Conservation (phyloP, 768 basidiomycete genomes). For the Zangia roseola region DNA sequence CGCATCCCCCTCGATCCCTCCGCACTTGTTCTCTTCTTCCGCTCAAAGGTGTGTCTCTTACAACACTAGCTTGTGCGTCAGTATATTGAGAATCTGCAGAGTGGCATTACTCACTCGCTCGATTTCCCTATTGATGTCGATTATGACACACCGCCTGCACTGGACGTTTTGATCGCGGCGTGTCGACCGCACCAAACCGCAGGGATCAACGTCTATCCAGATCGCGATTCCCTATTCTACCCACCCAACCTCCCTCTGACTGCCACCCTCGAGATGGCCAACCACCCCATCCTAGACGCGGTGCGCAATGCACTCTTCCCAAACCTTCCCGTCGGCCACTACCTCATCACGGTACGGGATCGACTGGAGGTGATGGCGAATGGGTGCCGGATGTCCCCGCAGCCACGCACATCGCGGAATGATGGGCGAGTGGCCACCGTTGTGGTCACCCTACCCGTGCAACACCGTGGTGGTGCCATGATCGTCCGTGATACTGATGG, state of each 20-base stretch:
- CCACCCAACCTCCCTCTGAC: slow-evolving; percentile 72
- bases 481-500: slow-evolving; percentile 56
- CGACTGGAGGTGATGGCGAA: slow-evolving; percentile 64
- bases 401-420: slow-evolving; percentile 50
- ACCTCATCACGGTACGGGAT: slow-evolving; percentile 66
- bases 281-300: slow-evolving; percentile 80
- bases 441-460: slow-evolving; percentile 69
- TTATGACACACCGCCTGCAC: slow-evolving; percentile 70
- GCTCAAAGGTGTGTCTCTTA: slow-evolving; percentile 57
- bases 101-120: slow-evolving; percentile 75
- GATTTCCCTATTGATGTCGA: slow-evolving; percentile 81
- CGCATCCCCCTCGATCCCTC: slow-evolving; percentile 69
- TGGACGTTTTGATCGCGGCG: slow-evolving; percentile 74
- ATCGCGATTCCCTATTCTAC: slow-evolving; percentile 68
- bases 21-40: slow-evolving; percentile 71
- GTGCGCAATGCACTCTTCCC: slow-evolving; percentile 74
- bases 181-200: slow-evolving; percentile 65
- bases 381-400: slow-evolving; percentile 58
- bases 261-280: slow-evolving; percentile 74
- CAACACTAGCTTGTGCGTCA: not conserved
- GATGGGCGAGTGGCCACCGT: slow-evolving; percentile 76
- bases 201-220: slow-evolving; percentile 49
- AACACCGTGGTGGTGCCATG: slow-evolving; percentile 67
- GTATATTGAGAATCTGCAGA: slow-evolving; percentile 38
- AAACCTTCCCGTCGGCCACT: slow-evolving; percentile 61